phyloP scores from a whole-genome alignment of 2,329 filamentous ascomycete genomes.

The Cordyceps cicadae region DNA sequence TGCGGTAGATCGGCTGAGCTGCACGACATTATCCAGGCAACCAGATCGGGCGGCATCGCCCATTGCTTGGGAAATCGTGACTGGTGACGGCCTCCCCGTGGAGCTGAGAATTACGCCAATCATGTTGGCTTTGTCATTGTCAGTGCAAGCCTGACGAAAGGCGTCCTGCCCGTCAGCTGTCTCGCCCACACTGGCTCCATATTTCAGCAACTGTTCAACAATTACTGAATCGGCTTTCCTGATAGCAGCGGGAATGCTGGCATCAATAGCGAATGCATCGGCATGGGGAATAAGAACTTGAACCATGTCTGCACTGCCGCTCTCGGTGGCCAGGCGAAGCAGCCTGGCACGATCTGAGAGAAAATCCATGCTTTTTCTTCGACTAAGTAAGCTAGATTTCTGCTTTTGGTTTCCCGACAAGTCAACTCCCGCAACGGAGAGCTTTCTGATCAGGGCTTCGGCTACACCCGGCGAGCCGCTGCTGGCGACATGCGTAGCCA shows the following conservation, averaged over 20 bases:
- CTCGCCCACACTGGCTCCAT: conserved; percentile 41
- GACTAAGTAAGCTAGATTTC: conserved; percentile 38
- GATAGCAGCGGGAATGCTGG: conserved; percentile 41
- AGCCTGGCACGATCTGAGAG: conserved; percentile 41
- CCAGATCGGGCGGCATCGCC: conserved; percentile 42
- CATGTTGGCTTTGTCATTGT: conserved; percentile 37
- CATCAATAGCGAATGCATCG: conserved; percentile 42
- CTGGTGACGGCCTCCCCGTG: conserved; percentile 35
- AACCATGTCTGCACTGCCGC: conserved; percentile 43
- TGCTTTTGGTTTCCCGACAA: conserved; percentile 40
- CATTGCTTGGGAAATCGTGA: conserved; percentile 41
- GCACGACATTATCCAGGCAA: conserved; percentile 41
- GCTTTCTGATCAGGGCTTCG: conserved; percentile 45
- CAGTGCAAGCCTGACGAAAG: conserved; percentile 42
- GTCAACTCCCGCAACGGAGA: conserved; percentile 42
- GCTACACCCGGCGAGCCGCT: conserved; percentile 45
- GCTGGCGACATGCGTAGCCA: conserved; percentile 41
- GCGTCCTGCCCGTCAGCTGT: conserved; percentile 43
- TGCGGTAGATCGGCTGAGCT: conserved; percentile 43
- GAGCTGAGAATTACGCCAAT: conserved; percentile 42
- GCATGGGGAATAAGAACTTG: conserved; percentile 46
- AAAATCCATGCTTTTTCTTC: conserved; percentile 42
- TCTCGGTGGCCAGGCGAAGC: conserved; percentile 42
- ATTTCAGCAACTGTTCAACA: conserved; percentile 39
- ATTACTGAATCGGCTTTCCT: conserved; percentile 34